Conservation (phyloP, 192 early-diverging fungal genomes). For the Allomyces javanicus region DNA sequence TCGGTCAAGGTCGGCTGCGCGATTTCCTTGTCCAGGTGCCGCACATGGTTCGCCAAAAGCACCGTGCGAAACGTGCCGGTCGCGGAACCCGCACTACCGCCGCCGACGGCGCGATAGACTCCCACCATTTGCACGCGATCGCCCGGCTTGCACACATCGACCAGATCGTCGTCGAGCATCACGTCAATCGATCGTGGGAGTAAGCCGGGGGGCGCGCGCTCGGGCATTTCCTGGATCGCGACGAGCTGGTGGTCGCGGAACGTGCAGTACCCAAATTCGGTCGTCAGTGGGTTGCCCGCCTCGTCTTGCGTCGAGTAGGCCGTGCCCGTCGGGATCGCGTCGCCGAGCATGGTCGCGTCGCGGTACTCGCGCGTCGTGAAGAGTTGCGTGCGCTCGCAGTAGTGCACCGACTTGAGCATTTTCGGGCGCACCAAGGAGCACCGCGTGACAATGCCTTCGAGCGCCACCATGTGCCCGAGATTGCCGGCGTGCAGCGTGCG, state of each 20-base stretch:
- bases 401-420: slow-evolving; percentile 76
- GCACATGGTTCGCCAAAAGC: slow-evolving; percentile 70
- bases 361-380: slow-evolving; percentile 70
- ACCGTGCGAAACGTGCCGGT: slow-evolving; percentile 34
- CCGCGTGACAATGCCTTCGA: slow-evolving; percentile 95
- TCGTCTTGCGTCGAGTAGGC: slow-evolving; percentile 91
- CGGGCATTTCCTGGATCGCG: slow-evolving; percentile 97
- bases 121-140: slow-evolving; percentile 89
- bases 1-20: slow-evolving; percentile 55
- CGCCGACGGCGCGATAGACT: slow-evolving; percentile 37
- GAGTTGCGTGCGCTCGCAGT: slow-evolving; percentile 59
- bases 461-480: slow-evolving; percentile 69
- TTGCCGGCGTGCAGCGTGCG: slow-evolving; percentile 58
- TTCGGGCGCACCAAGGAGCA: slow-evolving; percentile 95
- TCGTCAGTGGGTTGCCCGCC: slow-evolving; percentile 71
- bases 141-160: slow-evolving; percentile 87
- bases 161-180: slow-evolving; percentile 87
- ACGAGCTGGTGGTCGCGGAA: slow-evolving; percentile 88
- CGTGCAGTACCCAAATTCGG: slow-evolving; percentile 74
- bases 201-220: slow-evolving; percentile 83
- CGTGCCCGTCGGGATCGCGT: slow-evolving; percentile 41
- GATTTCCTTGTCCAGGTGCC: slow-evolving; percentile 47
- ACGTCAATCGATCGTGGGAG: slow-evolving; percentile 86
- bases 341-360: slow-evolving; percentile 62
- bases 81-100: not conserved